phyloP scores from a whole-genome alignment of 805 yeast genomes.

The Cyberlindnera sargentensis region DNA sequence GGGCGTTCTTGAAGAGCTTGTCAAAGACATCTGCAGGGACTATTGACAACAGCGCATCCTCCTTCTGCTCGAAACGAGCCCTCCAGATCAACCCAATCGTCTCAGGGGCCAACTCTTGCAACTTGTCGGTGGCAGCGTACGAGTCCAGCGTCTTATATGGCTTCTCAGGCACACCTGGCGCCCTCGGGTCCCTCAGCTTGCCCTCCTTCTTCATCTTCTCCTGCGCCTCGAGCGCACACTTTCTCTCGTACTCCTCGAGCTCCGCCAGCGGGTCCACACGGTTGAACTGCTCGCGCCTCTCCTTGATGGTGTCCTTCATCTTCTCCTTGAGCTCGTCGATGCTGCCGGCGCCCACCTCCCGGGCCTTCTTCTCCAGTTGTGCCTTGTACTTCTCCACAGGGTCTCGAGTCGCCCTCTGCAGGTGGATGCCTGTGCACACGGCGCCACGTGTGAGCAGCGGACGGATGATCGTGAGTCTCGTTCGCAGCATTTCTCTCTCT shows the following conservation, averaged over 20 bases:
- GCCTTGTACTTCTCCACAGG: slow-evolving; percentile 24
- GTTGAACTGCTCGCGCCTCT: slow-evolving; percentile 47
- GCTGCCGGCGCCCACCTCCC: slow-evolving; percentile 34
- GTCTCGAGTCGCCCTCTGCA: slow-evolving; percentile 1
- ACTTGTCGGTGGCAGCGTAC: slow-evolving; percentile 63
- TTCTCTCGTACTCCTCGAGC: slow-evolving; percentile 47
- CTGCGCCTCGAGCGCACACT: slow-evolving; percentile 24
- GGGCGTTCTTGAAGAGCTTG: slow-evolving; percentile 58
- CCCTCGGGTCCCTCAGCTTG: slow-evolving; percentile 30
- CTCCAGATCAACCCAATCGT: slow-evolving; percentile 85
- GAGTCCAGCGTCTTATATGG: slow-evolving; percentile 72
- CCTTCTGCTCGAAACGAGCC: slow-evolving; percentile 65
- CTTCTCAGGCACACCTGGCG: slow-evolving; percentile 30
- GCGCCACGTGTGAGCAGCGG: slow-evolving; percentile 11
- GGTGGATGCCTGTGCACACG: slow-evolving; percentile 12
- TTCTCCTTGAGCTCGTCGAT: slow-evolving; percentile 57
- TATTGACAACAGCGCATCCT: slow-evolving; percentile 57
- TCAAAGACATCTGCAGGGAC: slow-evolving; percentile 52
- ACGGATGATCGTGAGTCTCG: not conserved
- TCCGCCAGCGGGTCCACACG: slow-evolving; percentile 65
- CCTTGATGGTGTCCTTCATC: slow-evolving; percentile 53
- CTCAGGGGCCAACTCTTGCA: slow-evolving; percentile 43
- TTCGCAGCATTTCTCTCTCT: not conserved
- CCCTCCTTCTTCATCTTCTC: slow-evolving; percentile 18
- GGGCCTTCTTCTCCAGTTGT: slow-evolving; percentile 32